Percentiles rank a stretch among this genome's conserved stretches.
phyloP scores from a whole-genome alignment of 768 basidiomycete species.

The Gloeophyllum trabeum region DNA sequence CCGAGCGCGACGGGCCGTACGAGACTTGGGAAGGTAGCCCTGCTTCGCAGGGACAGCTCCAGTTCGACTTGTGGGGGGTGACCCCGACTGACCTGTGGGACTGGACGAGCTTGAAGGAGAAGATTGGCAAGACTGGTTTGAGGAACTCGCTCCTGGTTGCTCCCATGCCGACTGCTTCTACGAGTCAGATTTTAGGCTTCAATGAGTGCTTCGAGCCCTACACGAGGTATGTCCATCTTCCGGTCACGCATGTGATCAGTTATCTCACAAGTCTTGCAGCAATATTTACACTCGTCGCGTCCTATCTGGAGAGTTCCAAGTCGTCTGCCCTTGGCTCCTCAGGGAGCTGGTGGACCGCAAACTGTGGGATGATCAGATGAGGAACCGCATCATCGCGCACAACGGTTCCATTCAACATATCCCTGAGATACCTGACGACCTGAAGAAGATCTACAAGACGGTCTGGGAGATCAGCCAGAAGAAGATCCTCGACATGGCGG shows the following conservation, averaged over 20 bases:
- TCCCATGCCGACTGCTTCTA: conserved; percentile 99
- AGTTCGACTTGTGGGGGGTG: conserved; percentile 93
- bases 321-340: conserved; percentile 98
- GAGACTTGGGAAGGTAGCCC: conserved; percentile 88
- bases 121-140: conserved; percentile 71
- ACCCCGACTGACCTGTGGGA: conserved; percentile 88
- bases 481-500: conserved; percentile 94
- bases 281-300: conserved; percentile 99
- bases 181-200: conserved; percentile 94
- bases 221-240: conserved; percentile 51
- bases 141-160: conserved; percentile 85
- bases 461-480: conserved; percentile 99
- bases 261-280: conserved; percentile 27
- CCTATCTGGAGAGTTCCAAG: conserved; percentile 98
- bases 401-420: conserved; percentile 86
- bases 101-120: conserved; percentile 80
- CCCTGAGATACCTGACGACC: conserved; percentile 75
- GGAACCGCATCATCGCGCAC: conserved; percentile 97
- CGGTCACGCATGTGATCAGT: background rate
- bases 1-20: conserved; percentile 70
- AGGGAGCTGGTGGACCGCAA: conserved; percentile 92
- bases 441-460: conserved; percentile 99
- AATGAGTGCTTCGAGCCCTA: conserved; percentile 99
- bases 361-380: conserved; percentile 98
- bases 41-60: conserved; percentile 77